A percentile compares a stretch with the other conserved stretches of the same genome.
These are phyloP conservation scores for Erythrophleum fordii DNA, from an alignment of 306 rosid species.

Conservation along the genomic window DNA sequence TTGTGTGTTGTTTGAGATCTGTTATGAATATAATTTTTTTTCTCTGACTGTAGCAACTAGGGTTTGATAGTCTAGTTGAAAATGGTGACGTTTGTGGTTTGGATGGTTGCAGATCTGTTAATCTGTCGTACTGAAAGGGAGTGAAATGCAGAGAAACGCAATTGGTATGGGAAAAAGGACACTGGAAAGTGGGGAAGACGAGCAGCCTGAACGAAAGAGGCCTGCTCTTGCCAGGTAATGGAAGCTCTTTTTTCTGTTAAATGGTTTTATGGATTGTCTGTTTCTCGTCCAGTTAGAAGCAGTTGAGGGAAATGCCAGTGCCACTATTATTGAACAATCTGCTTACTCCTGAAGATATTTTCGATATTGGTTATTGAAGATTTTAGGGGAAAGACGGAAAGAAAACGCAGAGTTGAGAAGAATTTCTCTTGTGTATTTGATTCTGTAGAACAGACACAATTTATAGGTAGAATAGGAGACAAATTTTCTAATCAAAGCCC, in stretches of 20 bases:
- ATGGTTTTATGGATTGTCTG: constrained; percentile 19
- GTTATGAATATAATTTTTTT: constrained; percentile 12
- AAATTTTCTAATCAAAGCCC: too few relatives aligned
- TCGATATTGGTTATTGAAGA: background rate
- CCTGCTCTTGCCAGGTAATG: constrained; percentile 96
- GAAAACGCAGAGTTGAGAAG: too few relatives aligned
- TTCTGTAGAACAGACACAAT: too few relatives aligned
- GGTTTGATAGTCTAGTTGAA: constrained; percentile 39
- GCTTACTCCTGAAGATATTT: constrained; percentile 27
- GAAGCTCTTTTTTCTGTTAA: background rate
- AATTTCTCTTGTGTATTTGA: too few relatives aligned
- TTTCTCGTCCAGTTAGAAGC: constrained; percentile 23
- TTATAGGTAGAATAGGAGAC: too few relatives aligned
- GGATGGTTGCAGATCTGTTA: constrained; percentile 56
- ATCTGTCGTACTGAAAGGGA: constrained; percentile 35
- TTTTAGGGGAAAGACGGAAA: too few relatives aligned
- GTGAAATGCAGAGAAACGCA: constrained; percentile 72
- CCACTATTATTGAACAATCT: constrained; percentile 6
- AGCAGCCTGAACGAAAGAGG: constrained; percentile 90
- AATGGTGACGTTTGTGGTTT: constrained; percentile 38
- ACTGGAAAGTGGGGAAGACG: constrained; percentile 85
- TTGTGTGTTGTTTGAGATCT: constrained; percentile 49
- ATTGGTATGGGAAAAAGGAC: constrained; percentile 78
- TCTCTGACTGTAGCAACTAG: constrained; percentile 38
- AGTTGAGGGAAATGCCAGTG: constrained; percentile 28